Percentiles rank a stretch among this genome's conserved stretches.
Conservation (phyloP, 345 rosid species). For the Salix udensis region DNA sequence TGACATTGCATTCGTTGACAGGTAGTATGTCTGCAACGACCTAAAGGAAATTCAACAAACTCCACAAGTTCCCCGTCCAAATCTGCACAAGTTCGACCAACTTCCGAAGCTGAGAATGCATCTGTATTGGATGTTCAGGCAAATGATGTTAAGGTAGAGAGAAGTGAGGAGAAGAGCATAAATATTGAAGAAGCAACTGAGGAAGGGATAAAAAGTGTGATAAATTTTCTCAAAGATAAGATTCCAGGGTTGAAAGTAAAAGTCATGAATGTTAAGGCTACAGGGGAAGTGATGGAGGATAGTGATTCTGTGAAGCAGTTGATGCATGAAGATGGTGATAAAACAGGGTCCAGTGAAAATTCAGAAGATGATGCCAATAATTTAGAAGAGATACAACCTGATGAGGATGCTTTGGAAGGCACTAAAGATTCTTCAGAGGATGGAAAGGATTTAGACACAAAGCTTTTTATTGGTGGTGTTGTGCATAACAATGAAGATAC, state of each 20-base stretch:
- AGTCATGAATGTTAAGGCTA: constrained; percentile 55
- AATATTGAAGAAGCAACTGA: constrained; percentile 73
- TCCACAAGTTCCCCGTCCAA: constrained; percentile 39
- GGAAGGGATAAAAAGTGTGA: constrained; percentile 87
- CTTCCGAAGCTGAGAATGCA: constrained; percentile 44
- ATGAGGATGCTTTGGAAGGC: constrained; percentile 40
- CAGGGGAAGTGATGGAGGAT: constrained; percentile 53
- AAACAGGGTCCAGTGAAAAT: constrained; percentile 40
- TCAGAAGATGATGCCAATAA: constrained; percentile 53
- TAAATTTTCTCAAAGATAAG: constrained; percentile 86
- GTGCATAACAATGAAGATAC: constrained; percentile 64
- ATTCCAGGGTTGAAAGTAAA: constrained; percentile 88
- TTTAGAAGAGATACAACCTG: constrained; percentile 60
- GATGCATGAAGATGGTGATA: constrained; percentile 59
- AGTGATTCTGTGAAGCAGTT: constrained; percentile 53
- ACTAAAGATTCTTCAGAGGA: constrained; percentile 42
- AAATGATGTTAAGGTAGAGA: constrained; percentile 59
- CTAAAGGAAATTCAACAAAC: constrained; percentile 46
- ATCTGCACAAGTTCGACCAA: constrained; percentile 39
- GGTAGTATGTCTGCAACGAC: constrained; percentile 75
- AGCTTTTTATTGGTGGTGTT: constrained; percentile 85
- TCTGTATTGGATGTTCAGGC: constrained; percentile 50
- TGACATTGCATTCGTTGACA: constrained; percentile 27
- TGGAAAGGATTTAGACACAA: constrained; percentile 56
- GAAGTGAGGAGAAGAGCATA: constrained; percentile 59